phyloP scores from a whole-genome alignment of 169 alveolate species.

The Eimeria brunetti region DNA sequence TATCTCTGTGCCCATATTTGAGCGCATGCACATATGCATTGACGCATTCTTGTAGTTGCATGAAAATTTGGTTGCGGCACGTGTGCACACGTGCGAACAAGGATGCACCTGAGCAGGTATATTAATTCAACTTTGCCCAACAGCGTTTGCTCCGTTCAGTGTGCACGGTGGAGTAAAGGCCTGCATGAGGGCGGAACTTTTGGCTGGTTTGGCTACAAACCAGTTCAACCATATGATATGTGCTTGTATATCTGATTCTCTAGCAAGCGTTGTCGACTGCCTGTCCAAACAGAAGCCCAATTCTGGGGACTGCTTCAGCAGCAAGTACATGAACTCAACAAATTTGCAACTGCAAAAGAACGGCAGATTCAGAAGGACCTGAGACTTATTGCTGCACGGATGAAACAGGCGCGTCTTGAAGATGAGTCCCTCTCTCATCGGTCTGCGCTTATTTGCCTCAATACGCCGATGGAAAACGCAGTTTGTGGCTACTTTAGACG shows the following conservation, averaged over 20 bases:
- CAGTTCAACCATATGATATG: not conserved
- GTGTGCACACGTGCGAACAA: not conserved
- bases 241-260: not conserved
- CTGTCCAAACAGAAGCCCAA: conserved; percentile 66
- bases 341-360: conserved; percentile 64
- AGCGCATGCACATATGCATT: not conserved
- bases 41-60: not conserved
- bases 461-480: not conserved
- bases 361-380: conserved; percentile 44
- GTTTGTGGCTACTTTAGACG: not conserved
- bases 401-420: conserved; percentile 50
- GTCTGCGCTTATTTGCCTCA: not conserved
- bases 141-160: not conserved
- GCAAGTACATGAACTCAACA: conserved; percentile 74
- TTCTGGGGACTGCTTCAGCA: conserved; percentile 78
- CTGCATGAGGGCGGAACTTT: not conserved
- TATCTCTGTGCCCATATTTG: not conserved
- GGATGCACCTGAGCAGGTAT: not conserved
- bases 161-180: not conserved
- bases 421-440: not conserved
- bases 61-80: not conserved
- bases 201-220: not conserved
- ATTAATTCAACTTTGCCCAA: not conserved
- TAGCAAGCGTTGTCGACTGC: not conserved
- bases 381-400: conserved; percentile 55